Conservation (phyloP, 2,329 filamentous ascomycete species). For the Sordariomycetes sp. region DNA sequence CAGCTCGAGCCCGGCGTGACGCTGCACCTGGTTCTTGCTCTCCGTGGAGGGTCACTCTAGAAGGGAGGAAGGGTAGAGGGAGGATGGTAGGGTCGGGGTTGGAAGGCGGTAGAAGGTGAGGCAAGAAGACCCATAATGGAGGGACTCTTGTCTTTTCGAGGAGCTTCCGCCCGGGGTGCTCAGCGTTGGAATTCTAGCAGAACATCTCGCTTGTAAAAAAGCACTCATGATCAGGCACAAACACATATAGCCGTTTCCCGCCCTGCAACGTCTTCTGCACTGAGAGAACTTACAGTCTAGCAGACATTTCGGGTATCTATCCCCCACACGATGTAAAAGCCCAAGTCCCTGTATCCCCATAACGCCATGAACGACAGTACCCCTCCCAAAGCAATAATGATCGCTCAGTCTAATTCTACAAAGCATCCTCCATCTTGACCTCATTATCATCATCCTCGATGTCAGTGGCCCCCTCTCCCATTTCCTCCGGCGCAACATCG, state of each 20-base stretch:
- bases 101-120: neutral
- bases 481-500: constrained; percentile 30
- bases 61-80: neutral
- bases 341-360: neutral
- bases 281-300: neutral
- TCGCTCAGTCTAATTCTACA: neutral
- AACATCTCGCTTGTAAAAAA: neutral
- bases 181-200: neutral
- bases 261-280: neutral
- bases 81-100: neutral
- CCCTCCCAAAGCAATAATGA: neutral
- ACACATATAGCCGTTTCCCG: neutral
- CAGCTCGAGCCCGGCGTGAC: constrained; percentile 84
- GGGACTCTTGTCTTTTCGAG: neutral
- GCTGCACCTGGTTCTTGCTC: constrained; percentile 85
- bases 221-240: neutral
- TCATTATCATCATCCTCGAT: constrained; percentile 53
- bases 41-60: constrained; percentile 58
- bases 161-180: neutral
- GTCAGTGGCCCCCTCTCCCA: constrained; percentile 35
- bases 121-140: neutral
- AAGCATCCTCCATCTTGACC: constrained; percentile 68
- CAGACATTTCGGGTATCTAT: neutral
- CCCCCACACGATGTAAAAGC: neutral
- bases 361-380: neutral